Evolutionary conservation across 2,329 filamentous ascomycete species (phyloP).

Genomic region (Tympanopsis confertula): DNA sequence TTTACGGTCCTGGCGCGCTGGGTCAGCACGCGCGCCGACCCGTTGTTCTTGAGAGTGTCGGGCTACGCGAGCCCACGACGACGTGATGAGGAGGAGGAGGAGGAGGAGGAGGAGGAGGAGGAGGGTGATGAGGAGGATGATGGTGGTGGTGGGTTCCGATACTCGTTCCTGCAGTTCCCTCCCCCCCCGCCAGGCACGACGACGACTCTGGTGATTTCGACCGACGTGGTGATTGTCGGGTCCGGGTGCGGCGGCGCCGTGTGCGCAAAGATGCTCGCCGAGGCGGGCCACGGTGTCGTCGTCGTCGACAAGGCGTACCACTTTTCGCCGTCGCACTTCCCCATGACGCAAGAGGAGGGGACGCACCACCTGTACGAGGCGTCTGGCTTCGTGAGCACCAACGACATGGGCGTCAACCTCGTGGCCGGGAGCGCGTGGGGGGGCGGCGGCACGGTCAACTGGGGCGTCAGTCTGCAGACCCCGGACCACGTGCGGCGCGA

Average conservation of each 20-base stretch:
- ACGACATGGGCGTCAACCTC: constrained; percentile 47
- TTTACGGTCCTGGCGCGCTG: constrained; percentile 41
- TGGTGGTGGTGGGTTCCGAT: constrained; percentile 38
- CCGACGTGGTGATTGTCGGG: constrained; percentile 76
- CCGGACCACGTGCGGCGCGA: constrained; percentile 69
- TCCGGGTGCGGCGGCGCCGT: constrained; percentile 81
- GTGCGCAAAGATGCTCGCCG: constrained; percentile 67
- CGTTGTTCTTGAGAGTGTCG: constrained; percentile 38
- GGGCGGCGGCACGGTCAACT: constrained; percentile 81
- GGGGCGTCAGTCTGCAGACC: constrained; percentile 56
- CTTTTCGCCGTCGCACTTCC: constrained; percentile 60
- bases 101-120: constrained; percentile 14
- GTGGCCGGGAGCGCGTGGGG: constrained; percentile 67
- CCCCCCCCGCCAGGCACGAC: constrained; percentile 17
- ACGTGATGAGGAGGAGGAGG: constrained; percentile 8
- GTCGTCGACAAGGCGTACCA: constrained; percentile 77
- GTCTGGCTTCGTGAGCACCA: constrained; percentile 40
- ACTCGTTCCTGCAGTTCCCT: constrained; percentile 48
- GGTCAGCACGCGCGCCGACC: constrained; percentile 41
- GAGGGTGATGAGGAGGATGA: too few species aligned
- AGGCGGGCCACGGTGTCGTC: constrained; percentile 61
- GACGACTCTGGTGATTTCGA: constrained; percentile 41
- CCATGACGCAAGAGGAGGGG: constrained; percentile 56
- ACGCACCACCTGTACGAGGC: constrained; percentile 58
- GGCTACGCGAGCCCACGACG: constrained; percentile 42